Evolutionary conservation across 2,329 filamentous ascomycete species (phyloP).

Genomic region (Thelonectria discophora): DNA sequence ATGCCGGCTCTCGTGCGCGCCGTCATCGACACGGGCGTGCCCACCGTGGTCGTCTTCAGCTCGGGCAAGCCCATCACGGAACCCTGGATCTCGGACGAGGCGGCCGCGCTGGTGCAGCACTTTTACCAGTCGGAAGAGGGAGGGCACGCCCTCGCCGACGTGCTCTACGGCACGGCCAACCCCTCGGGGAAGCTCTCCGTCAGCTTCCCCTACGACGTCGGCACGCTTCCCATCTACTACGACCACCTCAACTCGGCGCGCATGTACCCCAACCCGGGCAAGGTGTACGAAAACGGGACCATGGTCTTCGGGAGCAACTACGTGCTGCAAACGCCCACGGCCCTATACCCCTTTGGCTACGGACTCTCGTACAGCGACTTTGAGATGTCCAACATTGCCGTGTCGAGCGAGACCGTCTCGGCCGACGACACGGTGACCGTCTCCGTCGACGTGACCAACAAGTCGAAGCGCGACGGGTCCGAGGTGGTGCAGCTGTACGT

Average conservation of each 20-base stretch:
- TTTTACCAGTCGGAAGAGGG: slow-evolving; percentile 79
- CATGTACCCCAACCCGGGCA: slow-evolving; percentile 60
- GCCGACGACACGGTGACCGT: slow-evolving; percentile 64
- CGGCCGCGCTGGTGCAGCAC: slow-evolving; percentile 74
- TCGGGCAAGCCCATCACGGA: slow-evolving; percentile 78
- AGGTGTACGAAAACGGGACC: slow-evolving; percentile 64
- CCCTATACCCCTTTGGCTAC: slow-evolving; percentile 73
- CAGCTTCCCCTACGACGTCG: slow-evolving; percentile 72
- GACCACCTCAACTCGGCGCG: slow-evolving; percentile 76
- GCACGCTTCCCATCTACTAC: slow-evolving; percentile 74
- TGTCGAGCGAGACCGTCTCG: slow-evolving; percentile 59
- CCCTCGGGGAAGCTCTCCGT: slow-evolving; percentile 73
- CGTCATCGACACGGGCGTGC: slow-evolving; percentile 72
- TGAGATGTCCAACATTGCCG: slow-evolving; percentile 62
- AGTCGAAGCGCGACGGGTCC: slow-evolving; percentile 63
- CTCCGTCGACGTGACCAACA: slow-evolving; percentile 70
- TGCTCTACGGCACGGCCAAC: slow-evolving; percentile 71
- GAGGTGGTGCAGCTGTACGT: slow-evolving; percentile 77
- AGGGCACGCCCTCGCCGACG: slow-evolving; percentile 71
- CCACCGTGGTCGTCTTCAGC: slow-evolving; percentile 73
- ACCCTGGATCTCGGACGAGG: slow-evolving; percentile 73
- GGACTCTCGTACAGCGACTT: slow-evolving; percentile 73
- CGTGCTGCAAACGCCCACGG: slow-evolving; percentile 66
- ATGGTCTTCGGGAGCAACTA: slow-evolving; percentile 72
- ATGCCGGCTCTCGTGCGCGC: slow-evolving; percentile 73